phyloP scores from a whole-genome alignment of 768 basidiomycete species.

The Punctularia strigosozonata region DNA sequence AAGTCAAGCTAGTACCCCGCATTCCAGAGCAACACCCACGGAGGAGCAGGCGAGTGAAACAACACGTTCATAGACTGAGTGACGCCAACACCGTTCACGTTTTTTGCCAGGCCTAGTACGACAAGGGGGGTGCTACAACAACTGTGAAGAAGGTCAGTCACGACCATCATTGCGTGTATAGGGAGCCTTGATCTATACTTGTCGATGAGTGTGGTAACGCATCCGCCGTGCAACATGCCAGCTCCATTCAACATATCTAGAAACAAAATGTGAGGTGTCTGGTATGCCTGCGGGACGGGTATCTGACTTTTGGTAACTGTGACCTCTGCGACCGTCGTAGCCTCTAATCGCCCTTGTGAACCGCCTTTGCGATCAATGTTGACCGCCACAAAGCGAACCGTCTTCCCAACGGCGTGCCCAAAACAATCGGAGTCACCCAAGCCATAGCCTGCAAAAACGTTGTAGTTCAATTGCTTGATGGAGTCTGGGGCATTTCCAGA shows the following conservation, averaged over 20 bases:
- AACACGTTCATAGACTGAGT: constrained; percentile 60
- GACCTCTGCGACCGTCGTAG: constrained; percentile 50
- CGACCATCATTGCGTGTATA: background rate
- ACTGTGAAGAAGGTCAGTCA: constrained; percentile 17
- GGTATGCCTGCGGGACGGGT: background rate
- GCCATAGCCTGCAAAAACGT: constrained; percentile 61
- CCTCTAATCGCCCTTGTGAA: constrained; percentile 40
- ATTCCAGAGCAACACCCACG: constrained; percentile 26
- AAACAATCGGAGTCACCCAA: constrained; percentile 53
- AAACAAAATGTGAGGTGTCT: background rate
- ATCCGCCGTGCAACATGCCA: constrained; percentile 68
- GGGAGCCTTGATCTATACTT: constrained; percentile 31
- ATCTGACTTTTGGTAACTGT: constrained; percentile 47
- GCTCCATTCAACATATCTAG: constrained; percentile 68
- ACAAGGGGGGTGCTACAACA: constrained; percentile 61
- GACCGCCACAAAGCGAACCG: constrained; percentile 50
- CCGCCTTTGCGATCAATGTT: constrained; percentile 34
- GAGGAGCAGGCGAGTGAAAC: constrained; percentile 57
- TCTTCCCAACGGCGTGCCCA: constrained; percentile 47
- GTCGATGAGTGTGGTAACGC: constrained; percentile 62
- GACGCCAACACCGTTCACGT: constrained; percentile 61
- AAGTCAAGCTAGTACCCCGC: background rate
- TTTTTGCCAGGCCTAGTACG: constrained; percentile 47
- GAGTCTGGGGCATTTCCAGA: constrained; percentile 50
- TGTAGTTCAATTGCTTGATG: constrained; percentile 56